Evolutionary conservation across 495 filamentous ascomycete species (phyloP), one percentile per base, ranked within the genome.

Genomic region (Jackrogersella minutella): DNA sequence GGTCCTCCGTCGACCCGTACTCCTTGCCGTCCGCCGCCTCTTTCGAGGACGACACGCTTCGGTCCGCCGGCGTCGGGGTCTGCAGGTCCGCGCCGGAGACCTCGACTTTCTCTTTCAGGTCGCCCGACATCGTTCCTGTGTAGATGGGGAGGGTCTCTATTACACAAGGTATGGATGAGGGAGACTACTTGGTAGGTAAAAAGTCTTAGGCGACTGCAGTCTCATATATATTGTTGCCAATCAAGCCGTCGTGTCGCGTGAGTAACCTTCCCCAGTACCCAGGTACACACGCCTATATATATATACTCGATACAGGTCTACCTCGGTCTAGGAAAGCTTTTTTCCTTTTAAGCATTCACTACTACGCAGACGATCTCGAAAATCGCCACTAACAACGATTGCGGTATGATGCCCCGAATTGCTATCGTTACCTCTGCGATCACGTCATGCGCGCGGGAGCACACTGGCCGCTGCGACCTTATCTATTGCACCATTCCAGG

Each of bases 1-100:
- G 77, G 36, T 77, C 62, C 13, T 65, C 58, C 7, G 67, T 59
- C 10, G 77, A 78, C 9, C 75, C 77, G 41, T 79, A 77, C 34
- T 73, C 71, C 19, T 66, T 65, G 9, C n/a, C 39, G 14, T n/a
- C 26, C n/a, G 31, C 19, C 26, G 26, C 10, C 28, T 24, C 6
- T 7, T 26, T 46, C n/a, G 41, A 5, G 19, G 57, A 44, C 1
- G 50, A 24, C 1, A 7, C 37, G 24, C 56, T 40, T 8, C 10
- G 9, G 16, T 54, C 16, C 11, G 39, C 22, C 13, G n/a, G 51
- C 34, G n/a, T 60, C 56, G 56, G 51, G 2, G 46, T 21, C 11
- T 67, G 57, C 57, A 39, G 36, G 11, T 47, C 64, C 36, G 52
- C 17, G 53, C 47, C 58, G 19, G 64, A 51, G 37, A 30, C 39